phyloP scores from a whole-genome alignment of 257 asterid genomes.

The Linaria vulgaris region DNA sequence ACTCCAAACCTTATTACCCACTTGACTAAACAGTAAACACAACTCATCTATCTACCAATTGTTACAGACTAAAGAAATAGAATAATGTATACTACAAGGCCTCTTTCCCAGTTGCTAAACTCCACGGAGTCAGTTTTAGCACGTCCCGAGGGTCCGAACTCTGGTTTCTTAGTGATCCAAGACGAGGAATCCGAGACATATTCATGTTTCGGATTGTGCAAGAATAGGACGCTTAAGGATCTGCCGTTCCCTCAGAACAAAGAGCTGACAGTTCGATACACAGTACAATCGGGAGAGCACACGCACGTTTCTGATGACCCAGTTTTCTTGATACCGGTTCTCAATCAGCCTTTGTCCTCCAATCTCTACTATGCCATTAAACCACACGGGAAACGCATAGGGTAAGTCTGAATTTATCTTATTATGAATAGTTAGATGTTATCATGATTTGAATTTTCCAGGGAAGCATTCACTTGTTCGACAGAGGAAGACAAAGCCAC shows the following conservation, averaged over 20 bases:
- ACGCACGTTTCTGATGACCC: background rate
- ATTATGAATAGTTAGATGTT: background rate
- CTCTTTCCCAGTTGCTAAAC: conserved; percentile 43
- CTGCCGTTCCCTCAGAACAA: conserved; percentile 71
- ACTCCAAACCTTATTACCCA: too few relatives aligned
- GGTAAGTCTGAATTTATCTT: conserved; percentile 50
- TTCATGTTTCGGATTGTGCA: conserved; percentile 51
- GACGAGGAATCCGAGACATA: conserved; percentile 59
- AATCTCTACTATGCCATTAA: conserved; percentile 55
- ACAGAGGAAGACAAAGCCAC: conserved; percentile 48
- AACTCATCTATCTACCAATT: too few relatives aligned
- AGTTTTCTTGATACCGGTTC: conserved; percentile 47
- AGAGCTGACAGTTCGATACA: conserved; percentile 31
- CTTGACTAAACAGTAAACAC: too few relatives aligned
- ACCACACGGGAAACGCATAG: conserved; percentile 48
- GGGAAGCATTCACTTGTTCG: conserved; percentile 63
- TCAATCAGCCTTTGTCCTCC: conserved; percentile 48
- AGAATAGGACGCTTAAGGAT: conserved; percentile 33
- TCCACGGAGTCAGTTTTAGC: conserved; percentile 32
- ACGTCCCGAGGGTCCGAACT: conserved; percentile 56
- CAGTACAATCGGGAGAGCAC: background rate
- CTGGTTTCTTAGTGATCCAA: conserved; percentile 60
- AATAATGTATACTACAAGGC: conserved; percentile 59
- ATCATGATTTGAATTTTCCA: conserved; percentile 17
- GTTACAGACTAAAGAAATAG: background rate